Evolutionary conservation across 345 rosid species (phyloP).

Genomic region (Isatis tinctoria): DNA sequence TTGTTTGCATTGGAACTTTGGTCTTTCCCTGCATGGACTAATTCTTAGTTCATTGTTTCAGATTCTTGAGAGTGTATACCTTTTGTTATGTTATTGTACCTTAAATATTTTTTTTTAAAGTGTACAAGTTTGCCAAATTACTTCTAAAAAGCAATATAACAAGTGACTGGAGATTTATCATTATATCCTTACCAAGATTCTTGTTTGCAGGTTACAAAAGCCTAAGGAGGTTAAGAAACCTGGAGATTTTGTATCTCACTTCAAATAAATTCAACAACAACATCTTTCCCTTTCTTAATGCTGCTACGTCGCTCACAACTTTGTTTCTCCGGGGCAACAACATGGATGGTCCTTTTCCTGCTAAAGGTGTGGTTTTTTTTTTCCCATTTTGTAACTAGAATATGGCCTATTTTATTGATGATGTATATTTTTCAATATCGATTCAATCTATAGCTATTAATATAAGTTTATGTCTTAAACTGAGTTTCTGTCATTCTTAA

Average conservation of each 20-base stretch:
- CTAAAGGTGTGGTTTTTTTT: background rate
- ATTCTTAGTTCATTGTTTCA: no score
- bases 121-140: no score
- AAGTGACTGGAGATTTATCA: no score
- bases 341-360: background rate
- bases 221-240: background rate
- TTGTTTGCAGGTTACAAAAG: conserved; percentile 2
- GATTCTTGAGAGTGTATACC: no score
- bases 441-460: background rate
- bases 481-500: background rate
- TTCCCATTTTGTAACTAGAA: background rate
- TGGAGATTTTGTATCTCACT: conserved; percentile 1
- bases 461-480: background rate
- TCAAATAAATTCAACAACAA: background rate
- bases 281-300: background rate
- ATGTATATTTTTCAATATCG: background rate
- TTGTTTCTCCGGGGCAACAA: background rate
- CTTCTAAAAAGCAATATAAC: no score
- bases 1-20: no score
- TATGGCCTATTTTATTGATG: background rate
- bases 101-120: no score
- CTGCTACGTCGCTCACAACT: conserved; percentile 13
- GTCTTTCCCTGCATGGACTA: no score
- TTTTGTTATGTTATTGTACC: no score
- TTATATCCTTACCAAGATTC: background rate